Evolutionary conservation across 2,329 filamentous ascomycete genomes (phyloP).

Genomic region (Septoria petroselini): DNA sequence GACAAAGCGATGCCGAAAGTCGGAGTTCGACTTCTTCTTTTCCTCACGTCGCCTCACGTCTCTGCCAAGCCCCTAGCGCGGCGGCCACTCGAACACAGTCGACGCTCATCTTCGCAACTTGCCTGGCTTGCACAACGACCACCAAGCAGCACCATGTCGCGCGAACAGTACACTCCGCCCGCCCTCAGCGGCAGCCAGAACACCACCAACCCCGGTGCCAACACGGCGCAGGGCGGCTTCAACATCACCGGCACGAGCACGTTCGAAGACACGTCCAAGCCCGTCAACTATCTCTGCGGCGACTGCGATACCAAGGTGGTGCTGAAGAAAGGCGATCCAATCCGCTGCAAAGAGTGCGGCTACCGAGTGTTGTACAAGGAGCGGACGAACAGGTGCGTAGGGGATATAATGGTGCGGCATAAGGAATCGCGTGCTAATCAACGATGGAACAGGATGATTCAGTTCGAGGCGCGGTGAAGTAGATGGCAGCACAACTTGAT

Average conservation of each 20-base stretch:
- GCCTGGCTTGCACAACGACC: too few species aligned
- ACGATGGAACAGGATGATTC: conserved; percentile 73
- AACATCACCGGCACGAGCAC: conserved; percentile 56
- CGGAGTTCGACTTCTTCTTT: conserved; percentile 1
- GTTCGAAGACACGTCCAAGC: conserved; percentile 52
- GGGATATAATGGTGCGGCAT: not conserved
- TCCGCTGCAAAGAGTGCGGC: conserved; percentile 87
- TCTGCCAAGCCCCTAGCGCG: not conserved
- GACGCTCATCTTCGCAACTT: too few species aligned
- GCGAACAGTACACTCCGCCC: conserved; percentile 76
- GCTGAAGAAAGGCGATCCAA: conserved; percentile 73
- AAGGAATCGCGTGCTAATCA: conserved; percentile 11
- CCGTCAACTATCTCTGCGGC: conserved; percentile 62
- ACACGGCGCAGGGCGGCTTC: conserved; percentile 30
- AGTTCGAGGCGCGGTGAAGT: conserved; percentile 92
- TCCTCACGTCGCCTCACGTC: too few species aligned
- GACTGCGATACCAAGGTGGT: conserved; percentile 78
- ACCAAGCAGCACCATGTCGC: conserved; percentile 40
- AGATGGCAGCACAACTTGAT: too few species aligned
- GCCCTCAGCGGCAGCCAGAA: conserved; percentile 44
- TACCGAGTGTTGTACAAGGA: conserved; percentile 97
- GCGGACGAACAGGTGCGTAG: conserved; percentile 83
- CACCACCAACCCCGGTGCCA: conserved; percentile 28
- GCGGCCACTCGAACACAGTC: too few species aligned
- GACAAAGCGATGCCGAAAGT: conserved; percentile 12